A percentile compares a stretch with the other conserved stretches of the same genome.
Conservation (phyloP, 169 alveolate species). For the Plasmodium chabaudi region DNA sequence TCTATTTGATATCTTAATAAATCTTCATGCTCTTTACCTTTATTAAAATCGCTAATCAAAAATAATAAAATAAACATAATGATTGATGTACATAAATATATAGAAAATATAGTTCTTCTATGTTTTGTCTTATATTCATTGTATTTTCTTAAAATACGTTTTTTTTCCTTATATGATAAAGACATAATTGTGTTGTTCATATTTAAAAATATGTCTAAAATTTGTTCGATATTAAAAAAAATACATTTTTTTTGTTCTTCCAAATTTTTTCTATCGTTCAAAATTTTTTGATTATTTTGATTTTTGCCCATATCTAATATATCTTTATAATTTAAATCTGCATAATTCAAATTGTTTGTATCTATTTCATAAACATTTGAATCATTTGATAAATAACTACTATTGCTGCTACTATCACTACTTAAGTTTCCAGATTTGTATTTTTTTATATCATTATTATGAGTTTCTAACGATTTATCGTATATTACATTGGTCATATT, state of each 20-base stretch:
- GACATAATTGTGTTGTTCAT: slow-evolving; percentile 25
- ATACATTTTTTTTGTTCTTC: slow-evolving; percentile 19
- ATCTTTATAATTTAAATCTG: slow-evolving; percentile 34
- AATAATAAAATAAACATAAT: slow-evolving; percentile 37
- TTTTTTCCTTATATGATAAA: slow-evolving; percentile 65
- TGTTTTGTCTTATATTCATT: slow-evolving; percentile 17
- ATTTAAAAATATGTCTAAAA: slow-evolving; percentile 37
- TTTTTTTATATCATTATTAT: slow-evolving; percentile 1
- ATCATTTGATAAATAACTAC: background rate
- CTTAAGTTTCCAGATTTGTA: slow-evolving; percentile 1
- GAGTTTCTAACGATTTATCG: too few species aligned
- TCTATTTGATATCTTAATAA: slow-evolving; percentile 55
- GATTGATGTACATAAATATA: slow-evolving; percentile 23
- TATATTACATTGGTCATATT: too few species aligned
- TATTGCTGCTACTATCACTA: slow-evolving; percentile 4
- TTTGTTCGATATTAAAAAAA: slow-evolving; percentile 54
- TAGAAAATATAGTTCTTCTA: slow-evolving; percentile 1
- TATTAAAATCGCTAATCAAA: slow-evolving; percentile 39
- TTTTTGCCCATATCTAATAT: slow-evolving; percentile 14
- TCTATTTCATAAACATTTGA: slow-evolving; percentile 35
- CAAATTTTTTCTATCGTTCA: background rate
- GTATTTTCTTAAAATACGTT: slow-evolving; percentile 46
- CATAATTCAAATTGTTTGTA: slow-evolving; percentile 2
- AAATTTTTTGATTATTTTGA: slow-evolving; percentile 10
- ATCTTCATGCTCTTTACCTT: slow-evolving; percentile 37